These are phyloP conservation scores for Fusarium sp. DNA, from an alignment of 2,329 filamentous ascomycete species.

Conservation along the genomic window DNA sequence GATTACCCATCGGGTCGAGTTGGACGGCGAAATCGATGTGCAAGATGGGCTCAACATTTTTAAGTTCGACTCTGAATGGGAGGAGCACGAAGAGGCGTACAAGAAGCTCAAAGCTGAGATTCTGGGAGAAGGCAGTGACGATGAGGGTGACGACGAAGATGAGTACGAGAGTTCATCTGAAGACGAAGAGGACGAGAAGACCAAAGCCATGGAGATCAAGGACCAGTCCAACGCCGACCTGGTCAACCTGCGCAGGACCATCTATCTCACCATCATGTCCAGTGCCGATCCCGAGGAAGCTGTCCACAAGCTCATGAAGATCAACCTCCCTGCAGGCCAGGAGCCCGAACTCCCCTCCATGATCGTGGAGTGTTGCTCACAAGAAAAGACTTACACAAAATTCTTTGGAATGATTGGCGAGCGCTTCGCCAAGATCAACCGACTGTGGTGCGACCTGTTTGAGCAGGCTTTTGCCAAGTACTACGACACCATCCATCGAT, in stretches of 20 bases:
- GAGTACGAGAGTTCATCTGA: constrained; percentile 75
- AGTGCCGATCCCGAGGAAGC: constrained; percentile 96
- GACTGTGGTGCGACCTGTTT: constrained; percentile 93
- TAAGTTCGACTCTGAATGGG: constrained; percentile 90
- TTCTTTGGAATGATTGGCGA: constrained; percentile 96
- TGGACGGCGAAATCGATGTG: constrained; percentile 86
- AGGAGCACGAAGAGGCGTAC: constrained; percentile 91
- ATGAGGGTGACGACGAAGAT: constrained; percentile 73
- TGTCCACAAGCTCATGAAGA: constrained; percentile 95
- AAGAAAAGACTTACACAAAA: constrained; percentile 97
- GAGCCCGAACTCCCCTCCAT: constrained; percentile 94
- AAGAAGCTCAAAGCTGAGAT: constrained; percentile 93
- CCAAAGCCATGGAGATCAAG: constrained; percentile 92
- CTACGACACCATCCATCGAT: constrained; percentile 97
- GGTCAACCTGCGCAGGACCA: constrained; percentile 90
- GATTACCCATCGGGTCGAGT: constrained; percentile 85
- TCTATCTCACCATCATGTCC: constrained; percentile 98
- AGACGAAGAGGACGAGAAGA: constrained; percentile 79
- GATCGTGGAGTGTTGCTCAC: constrained; percentile 96
- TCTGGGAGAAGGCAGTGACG: constrained; percentile 89
- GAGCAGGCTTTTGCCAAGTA: constrained; percentile 91
- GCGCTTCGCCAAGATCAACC: constrained; percentile 94
- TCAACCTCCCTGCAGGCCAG: constrained; percentile 86
- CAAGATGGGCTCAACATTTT: constrained; percentile 94
- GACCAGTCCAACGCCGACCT: constrained; percentile 97